Percentiles rank a stretch among this genome's conserved stretches.
These are phyloP conservation scores for Scutellaria galericulata DNA, from an alignment of 257 asterid species.

Conservation along the genomic window DNA sequence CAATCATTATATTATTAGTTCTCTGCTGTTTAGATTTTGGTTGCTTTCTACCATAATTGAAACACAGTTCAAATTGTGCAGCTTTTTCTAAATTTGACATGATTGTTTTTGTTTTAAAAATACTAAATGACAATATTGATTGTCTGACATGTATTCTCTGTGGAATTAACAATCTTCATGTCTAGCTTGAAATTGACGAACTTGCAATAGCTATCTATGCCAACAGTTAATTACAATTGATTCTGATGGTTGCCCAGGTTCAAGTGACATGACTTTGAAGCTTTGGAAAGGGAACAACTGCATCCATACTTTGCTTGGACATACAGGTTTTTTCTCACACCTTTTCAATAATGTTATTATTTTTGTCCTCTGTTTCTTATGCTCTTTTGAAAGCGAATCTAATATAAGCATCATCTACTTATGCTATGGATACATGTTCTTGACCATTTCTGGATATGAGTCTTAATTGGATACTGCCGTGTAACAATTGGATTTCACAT, in stretches of 20 bases:
- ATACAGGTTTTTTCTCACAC: slow-evolving; percentile 64
- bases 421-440: not conserved
- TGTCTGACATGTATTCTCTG: not conserved
- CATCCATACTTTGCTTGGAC: slow-evolving; percentile 73
- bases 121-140: not conserved
- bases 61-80: not conserved
- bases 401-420: slow-evolving; percentile 1
- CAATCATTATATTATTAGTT: slow-evolving; percentile 10
- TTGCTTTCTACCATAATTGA: slow-evolving; percentile 2
- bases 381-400: not conserved
- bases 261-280: slow-evolving; percentile 91
- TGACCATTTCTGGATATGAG: slow-evolving; percentile 10
- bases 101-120: not conserved
- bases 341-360: not conserved
- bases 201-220: slow-evolving; percentile 11
- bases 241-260: slow-evolving; percentile 63
- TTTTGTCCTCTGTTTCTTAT: slow-evolving; percentile 12
- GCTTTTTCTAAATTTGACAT: not conserved
- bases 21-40: slow-evolving; percentile 4
- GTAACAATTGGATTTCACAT: not conserved
- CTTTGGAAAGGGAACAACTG: slow-evolving; percentile 93
- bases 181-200: slow-evolving; percentile 22
- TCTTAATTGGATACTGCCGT: slow-evolving; percentile 23
- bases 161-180: not conserved
- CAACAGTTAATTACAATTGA: slow-evolving; percentile 23